Evolutionary conservation across 2,329 filamentous ascomycete species (phyloP).

Genomic region (Fusarium mexicanum): DNA sequence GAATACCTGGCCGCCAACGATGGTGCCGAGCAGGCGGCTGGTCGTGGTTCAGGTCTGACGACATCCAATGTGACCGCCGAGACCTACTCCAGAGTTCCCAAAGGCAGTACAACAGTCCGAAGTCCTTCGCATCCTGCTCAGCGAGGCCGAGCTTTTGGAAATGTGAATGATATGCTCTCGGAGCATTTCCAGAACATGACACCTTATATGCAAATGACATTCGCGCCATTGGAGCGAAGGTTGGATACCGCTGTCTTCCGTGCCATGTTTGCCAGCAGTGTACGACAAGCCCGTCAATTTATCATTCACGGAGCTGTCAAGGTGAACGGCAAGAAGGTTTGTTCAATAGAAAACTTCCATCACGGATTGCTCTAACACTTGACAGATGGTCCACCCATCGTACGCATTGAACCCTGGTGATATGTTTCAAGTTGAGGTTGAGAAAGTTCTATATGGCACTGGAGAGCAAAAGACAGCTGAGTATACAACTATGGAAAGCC

Average conservation of each 20-base stretch:
- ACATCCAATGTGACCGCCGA: slow-evolving; percentile 48
- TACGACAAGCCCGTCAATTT: slow-evolving; percentile 92
- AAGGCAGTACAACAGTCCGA: slow-evolving; percentile 27
- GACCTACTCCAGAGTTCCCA: slow-evolving; percentile 46
- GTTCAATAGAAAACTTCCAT: slow-evolving; percentile 17
- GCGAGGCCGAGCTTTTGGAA: slow-evolving; percentile 42
- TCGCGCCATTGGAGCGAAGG: slow-evolving; percentile 87
- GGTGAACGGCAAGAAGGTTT: slow-evolving; percentile 95
- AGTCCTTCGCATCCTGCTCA: slow-evolving; percentile 34
- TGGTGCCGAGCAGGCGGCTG: slow-evolving; percentile 83
- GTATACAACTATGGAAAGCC: slow-evolving; percentile 38
- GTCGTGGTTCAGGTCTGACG: slow-evolving; percentile 78
- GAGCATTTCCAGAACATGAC: slow-evolving; percentile 61
- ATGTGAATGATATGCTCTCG: slow-evolving; percentile 48
- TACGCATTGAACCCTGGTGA: slow-evolving; percentile 97
- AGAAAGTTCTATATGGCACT: slow-evolving; percentile 88
- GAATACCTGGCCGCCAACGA: slow-evolving; percentile 81
- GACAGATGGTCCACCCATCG: slow-evolving; percentile 87
- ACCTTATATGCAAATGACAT: slow-evolving; percentile 97
- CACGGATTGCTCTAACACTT: slow-evolving; percentile 1
- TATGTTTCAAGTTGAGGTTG: slow-evolving; percentile 94
- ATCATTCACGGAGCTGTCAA: slow-evolving; percentile 92
- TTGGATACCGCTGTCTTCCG: slow-evolving; percentile 95
- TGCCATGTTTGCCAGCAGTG: slow-evolving; percentile 92
- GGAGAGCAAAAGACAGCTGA: slow-evolving; percentile 72